Evolutionary conservation across 2,329 filamentous ascomycete genomes (phyloP).

Genomic region (Sphaerostilbella broomeana): DNA sequence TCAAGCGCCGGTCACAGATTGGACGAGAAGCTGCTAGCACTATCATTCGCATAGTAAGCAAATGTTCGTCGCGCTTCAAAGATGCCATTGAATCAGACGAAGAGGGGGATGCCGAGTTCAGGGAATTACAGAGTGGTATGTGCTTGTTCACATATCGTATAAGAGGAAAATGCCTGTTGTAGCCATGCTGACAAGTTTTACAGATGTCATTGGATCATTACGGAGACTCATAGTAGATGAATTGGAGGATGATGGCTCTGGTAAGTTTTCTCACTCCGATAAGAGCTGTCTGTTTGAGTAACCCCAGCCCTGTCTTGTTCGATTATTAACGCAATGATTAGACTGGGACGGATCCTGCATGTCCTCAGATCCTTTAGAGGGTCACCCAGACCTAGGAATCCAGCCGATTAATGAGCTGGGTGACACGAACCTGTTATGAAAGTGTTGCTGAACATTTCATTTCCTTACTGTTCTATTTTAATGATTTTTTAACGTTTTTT

Average conservation of each 20-base stretch:
- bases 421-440: slow-evolving; percentile 26
- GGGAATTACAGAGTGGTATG: slow-evolving; percentile 23
- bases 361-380: slow-evolving; percentile 49
- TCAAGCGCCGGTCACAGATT: slow-evolving; percentile 36
- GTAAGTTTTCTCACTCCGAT: slow-evolving; percentile 37
- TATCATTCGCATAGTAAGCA: slow-evolving; percentile 37
- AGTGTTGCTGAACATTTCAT: not conserved
- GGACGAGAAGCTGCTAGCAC: slow-evolving; percentile 35
- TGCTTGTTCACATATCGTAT: not conserved
- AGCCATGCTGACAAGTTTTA: slow-evolving; percentile 5
- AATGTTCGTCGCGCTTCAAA: slow-evolving; percentile 37
- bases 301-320: not conserved
- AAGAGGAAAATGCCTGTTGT: not conserved
- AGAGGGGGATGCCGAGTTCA: slow-evolving; percentile 26
- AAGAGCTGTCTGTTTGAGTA: too few species aligned
- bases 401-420: slow-evolving; percentile 36
- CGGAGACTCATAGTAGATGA: slow-evolving; percentile 50
- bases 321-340: slow-evolving; percentile 22
- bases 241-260: slow-evolving; percentile 52
- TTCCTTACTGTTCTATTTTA: not conserved
- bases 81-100: slow-evolving; percentile 24
- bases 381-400: slow-evolving; percentile 40
- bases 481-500: slow-evolving; percentile 1
- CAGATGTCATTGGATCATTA: slow-evolving; percentile 42
- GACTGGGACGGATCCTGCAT: slow-evolving; percentile 51